These are phyloP conservation scores for Calophaca sinica DNA, from an alignment of 306 rosid genomes.

Conservation along the genomic window DNA sequence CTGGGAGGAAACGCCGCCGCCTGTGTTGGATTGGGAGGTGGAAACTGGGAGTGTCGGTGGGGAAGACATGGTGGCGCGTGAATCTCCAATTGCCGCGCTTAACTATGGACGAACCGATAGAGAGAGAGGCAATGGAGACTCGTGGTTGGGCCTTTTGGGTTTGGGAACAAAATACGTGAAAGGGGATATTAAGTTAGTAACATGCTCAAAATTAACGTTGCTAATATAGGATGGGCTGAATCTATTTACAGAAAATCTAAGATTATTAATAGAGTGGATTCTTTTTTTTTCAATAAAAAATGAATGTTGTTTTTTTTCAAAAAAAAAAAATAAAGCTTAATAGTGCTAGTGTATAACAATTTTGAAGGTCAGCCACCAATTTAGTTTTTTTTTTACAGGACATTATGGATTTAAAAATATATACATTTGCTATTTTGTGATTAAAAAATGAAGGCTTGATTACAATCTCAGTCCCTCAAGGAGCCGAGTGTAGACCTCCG, in stretches of 20 bases:
- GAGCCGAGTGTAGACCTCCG: too few species aligned
- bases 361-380: not conserved
- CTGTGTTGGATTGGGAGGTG: constrained; percentile 50
- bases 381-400: not conserved
- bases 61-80: constrained; percentile 72
- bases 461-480: too few species aligned
- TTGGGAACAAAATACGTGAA: not conserved
- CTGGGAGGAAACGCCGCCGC: constrained; percentile 28
- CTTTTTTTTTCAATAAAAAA: not conserved
- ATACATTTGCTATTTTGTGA: too few species aligned
- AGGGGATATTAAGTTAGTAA: not conserved
- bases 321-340: too few species aligned
- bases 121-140: constrained; percentile 40
- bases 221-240: constrained; percentile 20
- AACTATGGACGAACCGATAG: not conserved
- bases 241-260: constrained; percentile 22
- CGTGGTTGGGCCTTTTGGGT: constrained; percentile 33
- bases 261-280: not conserved
- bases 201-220: constrained; percentile 5
- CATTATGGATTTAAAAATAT: not conserved
- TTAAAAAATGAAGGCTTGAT: too few species aligned
- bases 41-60: constrained; percentile 87
- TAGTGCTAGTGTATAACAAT: not conserved
- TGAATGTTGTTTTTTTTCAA: not conserved
- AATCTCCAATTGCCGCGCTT: constrained; percentile 52